phyloP scores from a whole-genome alignment of 2,329 filamentous ascomycete genomes.

The Albifimbria verrucaria region DNA sequence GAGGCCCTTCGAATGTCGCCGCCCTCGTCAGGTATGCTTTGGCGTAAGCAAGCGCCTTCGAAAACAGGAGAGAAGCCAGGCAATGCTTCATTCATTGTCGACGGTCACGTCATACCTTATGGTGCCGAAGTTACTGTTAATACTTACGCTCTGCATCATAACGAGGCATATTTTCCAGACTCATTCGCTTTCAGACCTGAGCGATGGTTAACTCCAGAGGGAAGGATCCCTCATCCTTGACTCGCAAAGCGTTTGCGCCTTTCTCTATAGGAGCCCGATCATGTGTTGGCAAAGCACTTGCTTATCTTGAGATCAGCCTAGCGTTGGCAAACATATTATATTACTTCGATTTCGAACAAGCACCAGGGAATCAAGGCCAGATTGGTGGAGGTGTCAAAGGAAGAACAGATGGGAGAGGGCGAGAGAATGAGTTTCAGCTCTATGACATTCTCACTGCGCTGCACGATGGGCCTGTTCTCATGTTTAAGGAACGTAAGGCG shows the following conservation, averaged over 20 bases:
- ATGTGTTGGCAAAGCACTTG: conserved; percentile 8
- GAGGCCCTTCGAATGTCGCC: neutral
- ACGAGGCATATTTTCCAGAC: conserved; percentile 1
- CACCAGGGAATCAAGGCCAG: neutral
- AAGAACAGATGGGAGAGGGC: neutral
- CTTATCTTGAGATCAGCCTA: conserved; percentile 6
- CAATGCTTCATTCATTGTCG: neutral
- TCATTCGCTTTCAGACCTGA: conserved; percentile 5
- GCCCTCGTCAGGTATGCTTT: neutral
- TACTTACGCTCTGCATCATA: conserved; percentile 5
- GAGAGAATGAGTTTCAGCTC: neutral
- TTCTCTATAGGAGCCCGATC: conserved; percentile 4
- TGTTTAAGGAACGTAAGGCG: neutral
- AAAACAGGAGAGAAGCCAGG: neutral
- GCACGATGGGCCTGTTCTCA: neutral
- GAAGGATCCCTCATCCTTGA: neutral
- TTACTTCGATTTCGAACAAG: conserved; percentile 2
- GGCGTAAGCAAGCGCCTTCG: neutral
- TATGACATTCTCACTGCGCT: neutral
- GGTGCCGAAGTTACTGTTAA: neutral
- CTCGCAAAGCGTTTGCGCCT: conserved; percentile 4
- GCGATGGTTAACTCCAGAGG: conserved; percentile 1
- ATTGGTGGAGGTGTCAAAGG: neutral
- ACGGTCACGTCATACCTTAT: neutral
- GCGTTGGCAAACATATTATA: conserved; percentile 3